Base-by-base conservation (phyloP, 1,139 yeast species). In the Geotrichum carabidarum region DNA sequence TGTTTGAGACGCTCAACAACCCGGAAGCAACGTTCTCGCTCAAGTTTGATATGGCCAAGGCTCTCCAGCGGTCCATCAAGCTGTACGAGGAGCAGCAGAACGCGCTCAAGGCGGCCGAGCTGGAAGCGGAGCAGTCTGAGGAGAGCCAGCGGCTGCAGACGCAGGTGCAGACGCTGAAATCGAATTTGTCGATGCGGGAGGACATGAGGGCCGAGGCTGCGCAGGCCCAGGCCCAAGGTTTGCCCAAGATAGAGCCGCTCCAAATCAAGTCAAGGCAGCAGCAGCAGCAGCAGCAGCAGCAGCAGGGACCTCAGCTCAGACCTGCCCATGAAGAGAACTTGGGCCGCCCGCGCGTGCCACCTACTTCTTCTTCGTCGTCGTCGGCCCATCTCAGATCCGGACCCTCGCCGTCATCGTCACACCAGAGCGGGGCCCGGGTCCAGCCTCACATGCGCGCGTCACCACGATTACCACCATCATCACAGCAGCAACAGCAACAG, bases 21-120 rank as follows among this genome's bases (percentile, higher is more conserved):
- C 46, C 56, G 11, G 58, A 55, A 15, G 58, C 58, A 4, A 55
- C 58, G 22, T 55, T 55, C 44, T 51, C 55, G 5, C 50, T 55
- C 15, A 55, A 55, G 37, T 55, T 55, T 47, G 58, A 55, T 35
- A 35, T 55, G 44, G 56, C 56, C 11, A 46, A 56, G 12, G 58
- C 58, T 17, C 43, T 55, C 2, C 55, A 50, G 38, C 36, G 51
- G 1, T 43, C 55, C 1, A 50, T 55, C 18, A 48, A 47, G n/a
- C 15, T 47, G 8, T 46, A 51, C 22, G 55, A 55, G 31, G 48
- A 49, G 22, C 54, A 44, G 22, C 41, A 44, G 35, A 44, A 44
- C 18, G 12, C 48, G 8, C 40, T 14, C 30, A n/a, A 34, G 11
- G 48, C 18, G 8, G 22, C 11, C 36, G 36, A 34, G n/a, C 4